Evolutionary conservation across 331 rosid genomes (phyloP).

Genomic region (Quercus phellos): DNA sequence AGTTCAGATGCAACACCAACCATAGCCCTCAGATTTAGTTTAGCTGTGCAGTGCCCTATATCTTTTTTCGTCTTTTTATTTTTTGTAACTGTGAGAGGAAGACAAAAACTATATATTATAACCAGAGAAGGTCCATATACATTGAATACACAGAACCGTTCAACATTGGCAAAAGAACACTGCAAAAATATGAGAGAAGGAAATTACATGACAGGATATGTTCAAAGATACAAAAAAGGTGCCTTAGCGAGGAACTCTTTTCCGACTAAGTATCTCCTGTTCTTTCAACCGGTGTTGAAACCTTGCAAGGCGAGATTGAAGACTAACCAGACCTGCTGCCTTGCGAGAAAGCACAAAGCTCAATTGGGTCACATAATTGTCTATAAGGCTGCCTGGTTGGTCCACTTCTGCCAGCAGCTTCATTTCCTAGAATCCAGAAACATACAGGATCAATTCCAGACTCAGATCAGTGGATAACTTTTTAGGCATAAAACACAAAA

Average conservation of each 20-base stretch:
- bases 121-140: background rate
- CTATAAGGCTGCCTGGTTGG: slow-evolving; percentile 93
- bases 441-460: background rate
- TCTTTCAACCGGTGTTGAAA: slow-evolving; percentile 93
- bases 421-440: slow-evolving; percentile 68
- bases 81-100: slow-evolving; percentile 2
- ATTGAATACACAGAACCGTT: background rate
- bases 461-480: background rate
- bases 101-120: background rate
- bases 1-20: slow-evolving; percentile 22
- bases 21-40: background rate
- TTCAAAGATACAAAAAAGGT: slow-evolving; percentile 9
- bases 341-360: slow-evolving; percentile 88
- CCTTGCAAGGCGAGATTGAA: slow-evolving; percentile 90
- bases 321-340: slow-evolving; percentile 86
- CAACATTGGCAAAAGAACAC: background rate
- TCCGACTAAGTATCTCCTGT: slow-evolving; percentile 84
- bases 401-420: slow-evolving; percentile 93
- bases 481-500: background rate
- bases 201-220: slow-evolving; percentile 12
- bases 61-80: background rate
- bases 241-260: slow-evolving; percentile 72
- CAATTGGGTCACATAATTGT: slow-evolving; percentile 82
- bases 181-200: background rate
- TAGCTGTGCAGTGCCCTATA: background rate